Percentiles rank a stretch among this genome's conserved stretches.
Evolutionary conservation across 306 rosid genomes (phyloP).

Genomic region (Vigna unguiculata): DNA sequence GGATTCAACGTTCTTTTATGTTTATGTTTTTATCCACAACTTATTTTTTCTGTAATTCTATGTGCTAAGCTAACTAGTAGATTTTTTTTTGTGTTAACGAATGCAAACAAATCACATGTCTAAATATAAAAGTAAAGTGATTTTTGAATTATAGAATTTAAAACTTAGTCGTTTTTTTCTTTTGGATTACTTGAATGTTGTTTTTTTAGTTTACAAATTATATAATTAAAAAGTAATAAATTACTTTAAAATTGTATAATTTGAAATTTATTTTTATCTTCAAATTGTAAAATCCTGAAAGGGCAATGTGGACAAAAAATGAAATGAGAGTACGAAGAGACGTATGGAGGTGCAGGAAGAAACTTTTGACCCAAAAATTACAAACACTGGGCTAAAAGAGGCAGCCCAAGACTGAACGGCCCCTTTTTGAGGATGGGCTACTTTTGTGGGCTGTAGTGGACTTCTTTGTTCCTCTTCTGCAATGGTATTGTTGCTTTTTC

Average conservation of each 20-base stretch:
- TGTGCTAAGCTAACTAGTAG: not conserved
- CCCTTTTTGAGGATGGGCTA: not conserved
- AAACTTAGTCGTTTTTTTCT: no score
- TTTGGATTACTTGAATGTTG: no score
- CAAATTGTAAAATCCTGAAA: not conserved
- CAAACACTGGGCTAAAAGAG: not conserved
- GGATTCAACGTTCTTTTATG: not conserved
- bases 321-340: no score
- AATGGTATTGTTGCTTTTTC: not conserved
- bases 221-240: no score
- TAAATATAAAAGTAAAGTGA: no score
- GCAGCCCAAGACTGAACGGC: not conserved
- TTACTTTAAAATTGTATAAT: no score
- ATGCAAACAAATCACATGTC: not conserved
- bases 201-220: no score
- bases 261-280: no score
- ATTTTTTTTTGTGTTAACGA: not conserved
- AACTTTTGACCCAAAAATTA: not conserved
- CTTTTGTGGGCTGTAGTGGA: not conserved
- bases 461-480: not conserved
- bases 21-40: conserved; percentile 24
- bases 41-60: not conserved
- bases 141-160: no score
- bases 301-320: no score
- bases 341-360: no score